phyloP scores from a whole-genome alignment of 2,329 filamentous ascomycete genomes.

The Botrytis hyacinthi region DNA sequence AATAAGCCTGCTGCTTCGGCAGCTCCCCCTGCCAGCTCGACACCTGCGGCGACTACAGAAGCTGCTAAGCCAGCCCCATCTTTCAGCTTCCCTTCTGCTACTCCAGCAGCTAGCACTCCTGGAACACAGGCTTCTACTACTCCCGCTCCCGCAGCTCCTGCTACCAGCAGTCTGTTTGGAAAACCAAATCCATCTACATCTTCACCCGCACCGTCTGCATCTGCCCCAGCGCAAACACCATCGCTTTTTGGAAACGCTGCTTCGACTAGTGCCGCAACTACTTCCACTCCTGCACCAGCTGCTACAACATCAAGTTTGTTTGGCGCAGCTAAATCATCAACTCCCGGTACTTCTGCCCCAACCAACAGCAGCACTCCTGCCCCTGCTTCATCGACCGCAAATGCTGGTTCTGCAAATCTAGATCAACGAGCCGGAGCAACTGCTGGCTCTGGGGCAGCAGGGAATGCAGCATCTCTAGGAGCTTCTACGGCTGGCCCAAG shows the following conservation, averaged over 20 bases:
- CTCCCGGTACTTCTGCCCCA: slow-evolving; percentile 20
- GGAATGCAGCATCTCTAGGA: slow-evolving; percentile 45
- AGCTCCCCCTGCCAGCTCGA: slow-evolving; percentile 20
- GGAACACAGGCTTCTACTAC: slow-evolving; percentile 16
- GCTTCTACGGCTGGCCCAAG: slow-evolving; percentile 77
- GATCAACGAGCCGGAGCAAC: slow-evolving; percentile 3
- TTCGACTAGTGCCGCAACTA: slow-evolving; percentile 15
- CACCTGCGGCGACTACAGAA: slow-evolving; percentile 23
- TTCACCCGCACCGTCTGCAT: slow-evolving; percentile 25
- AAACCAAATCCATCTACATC: slow-evolving; percentile 14
- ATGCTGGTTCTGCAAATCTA: slow-evolving; percentile 37
- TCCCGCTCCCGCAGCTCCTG: slow-evolving; percentile 12
- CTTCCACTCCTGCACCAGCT: slow-evolving; percentile 29
- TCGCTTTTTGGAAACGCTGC: slow-evolving; percentile 38
- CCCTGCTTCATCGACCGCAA: slow-evolving; percentile 29
- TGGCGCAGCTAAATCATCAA: slow-evolving; percentile 24
- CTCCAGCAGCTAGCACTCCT: slow-evolving; percentile 22
- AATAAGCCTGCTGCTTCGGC: slow-evolving; percentile 18
- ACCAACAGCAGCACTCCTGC: slow-evolving; percentile 19
- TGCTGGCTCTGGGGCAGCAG: slow-evolving; percentile 8
- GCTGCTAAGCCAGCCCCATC: slow-evolving; percentile 25
- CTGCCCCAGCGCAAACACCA: slow-evolving; percentile 21
- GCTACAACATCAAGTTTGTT: slow-evolving; percentile 38
- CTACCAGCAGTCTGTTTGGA: slow-evolving; percentile 21
- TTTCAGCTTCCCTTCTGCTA: slow-evolving; percentile 28